Percentiles rank a stretch among this genome's conserved stretches.
phyloP scores from a whole-genome alignment of 768 basidiomycete genomes.

The Mycena rosella region DNA sequence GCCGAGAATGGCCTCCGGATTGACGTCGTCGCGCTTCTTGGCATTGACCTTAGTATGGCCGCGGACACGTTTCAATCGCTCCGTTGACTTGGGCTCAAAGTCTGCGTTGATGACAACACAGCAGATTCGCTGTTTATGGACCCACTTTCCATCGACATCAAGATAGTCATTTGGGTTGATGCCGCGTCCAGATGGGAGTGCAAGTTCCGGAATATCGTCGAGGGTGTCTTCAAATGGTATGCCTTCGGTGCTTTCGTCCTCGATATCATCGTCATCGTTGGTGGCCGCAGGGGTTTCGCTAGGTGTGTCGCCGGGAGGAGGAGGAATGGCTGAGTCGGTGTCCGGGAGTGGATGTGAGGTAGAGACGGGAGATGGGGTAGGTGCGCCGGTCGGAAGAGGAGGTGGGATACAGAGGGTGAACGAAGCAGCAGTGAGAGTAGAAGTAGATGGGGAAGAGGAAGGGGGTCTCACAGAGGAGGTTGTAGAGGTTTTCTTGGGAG shows the following conservation, averaged over 20 bases:
- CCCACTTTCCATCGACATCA: slow-evolving; percentile 12
- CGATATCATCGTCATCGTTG: slow-evolving; percentile 21
- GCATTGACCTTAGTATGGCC: slow-evolving; percentile 17
- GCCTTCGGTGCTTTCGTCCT: slow-evolving; percentile 34
- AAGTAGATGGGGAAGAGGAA: too few species aligned
- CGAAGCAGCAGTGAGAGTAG: too few species aligned
- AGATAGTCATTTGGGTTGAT: slow-evolving; percentile 10
- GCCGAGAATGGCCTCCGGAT: slow-evolving; percentile 10
- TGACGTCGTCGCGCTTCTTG: slow-evolving; percentile 15
- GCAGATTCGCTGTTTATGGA: slow-evolving; percentile 19
- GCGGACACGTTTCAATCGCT: not conserved
- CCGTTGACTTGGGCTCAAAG: slow-evolving; percentile 17
- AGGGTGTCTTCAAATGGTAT: slow-evolving; percentile 43
- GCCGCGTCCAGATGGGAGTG: slow-evolving; percentile 10
- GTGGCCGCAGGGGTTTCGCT: not conserved
- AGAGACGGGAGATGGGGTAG: too few species aligned
- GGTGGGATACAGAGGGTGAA: too few species aligned
- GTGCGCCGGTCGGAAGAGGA: too few species aligned
- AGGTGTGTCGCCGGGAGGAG: too few species aligned
- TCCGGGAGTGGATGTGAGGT: too few species aligned
- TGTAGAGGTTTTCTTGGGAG: too few species aligned
- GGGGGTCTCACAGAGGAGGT: too few species aligned
- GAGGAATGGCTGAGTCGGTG: too few species aligned
- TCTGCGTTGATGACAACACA: slow-evolving; percentile 1
- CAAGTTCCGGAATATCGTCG: slow-evolving; percentile 37